phyloP scores from a whole-genome alignment of 1,284 basidiomycete species.

The Rugosomyces carneus region DNA sequence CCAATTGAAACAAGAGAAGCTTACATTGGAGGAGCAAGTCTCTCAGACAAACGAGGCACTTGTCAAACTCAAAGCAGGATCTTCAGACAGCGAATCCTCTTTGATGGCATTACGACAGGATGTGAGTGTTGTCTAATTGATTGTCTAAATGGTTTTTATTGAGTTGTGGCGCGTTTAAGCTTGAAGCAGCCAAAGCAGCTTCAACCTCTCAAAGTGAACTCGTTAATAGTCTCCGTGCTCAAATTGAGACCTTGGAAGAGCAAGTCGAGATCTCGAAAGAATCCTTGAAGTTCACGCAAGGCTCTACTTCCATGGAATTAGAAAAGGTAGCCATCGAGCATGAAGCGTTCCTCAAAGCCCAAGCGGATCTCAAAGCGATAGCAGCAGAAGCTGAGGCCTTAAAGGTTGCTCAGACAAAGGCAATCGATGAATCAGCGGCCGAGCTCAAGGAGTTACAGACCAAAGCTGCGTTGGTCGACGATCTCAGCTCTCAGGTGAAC shows the following conservation, averaged over 20 bases:
- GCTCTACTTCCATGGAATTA: constrained; percentile 36
- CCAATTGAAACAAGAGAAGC: constrained; percentile 45
- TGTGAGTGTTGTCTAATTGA: constrained; percentile 32
- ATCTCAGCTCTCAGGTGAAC: constrained; percentile 47
- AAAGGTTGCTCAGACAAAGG: constrained; percentile 42
- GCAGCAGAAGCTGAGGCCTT: constrained; percentile 48
- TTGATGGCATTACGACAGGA: constrained; percentile 41
- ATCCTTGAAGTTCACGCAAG: constrained; percentile 45
- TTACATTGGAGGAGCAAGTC: constrained; percentile 43
- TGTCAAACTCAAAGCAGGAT: constrained; percentile 34
- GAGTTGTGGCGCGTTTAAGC: constrained; percentile 30
- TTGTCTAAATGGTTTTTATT: background rate
- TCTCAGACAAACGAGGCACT: constrained; percentile 36
- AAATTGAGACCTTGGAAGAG: constrained; percentile 43
- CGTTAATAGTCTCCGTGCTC: constrained; percentile 43
- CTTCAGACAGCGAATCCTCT: constrained; percentile 30
- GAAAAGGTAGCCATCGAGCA: constrained; percentile 52
- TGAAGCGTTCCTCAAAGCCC: constrained; percentile 59
- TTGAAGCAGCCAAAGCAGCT: constrained; percentile 41
- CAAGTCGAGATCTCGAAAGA: constrained; percentile 47
- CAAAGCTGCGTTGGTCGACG: constrained; percentile 37
- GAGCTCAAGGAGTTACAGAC: constrained; percentile 41
- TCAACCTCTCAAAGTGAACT: constrained; percentile 36
- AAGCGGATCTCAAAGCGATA: constrained; percentile 52
- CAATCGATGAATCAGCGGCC: constrained; percentile 39